Percentiles rank a stretch among this genome's conserved stretches.
These are phyloP conservation scores for Paraphysoderma sedebokerense DNA, from an alignment of 371 early-diverging fungal species.

Conservation along the genomic window DNA sequence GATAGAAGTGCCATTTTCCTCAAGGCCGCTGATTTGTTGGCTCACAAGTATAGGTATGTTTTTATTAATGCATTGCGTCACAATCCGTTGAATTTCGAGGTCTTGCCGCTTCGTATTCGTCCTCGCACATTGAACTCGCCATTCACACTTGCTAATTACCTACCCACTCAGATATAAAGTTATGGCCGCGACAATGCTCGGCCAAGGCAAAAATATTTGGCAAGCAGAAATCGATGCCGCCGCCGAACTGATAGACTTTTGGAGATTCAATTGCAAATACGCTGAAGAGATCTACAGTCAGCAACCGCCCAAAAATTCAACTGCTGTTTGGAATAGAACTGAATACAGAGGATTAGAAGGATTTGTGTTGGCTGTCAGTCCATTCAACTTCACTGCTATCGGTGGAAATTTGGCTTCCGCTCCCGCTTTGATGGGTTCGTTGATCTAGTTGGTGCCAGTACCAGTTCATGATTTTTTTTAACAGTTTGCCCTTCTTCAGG, in stretches of 20 bases:
- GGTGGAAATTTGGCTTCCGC: conserved; percentile 89
- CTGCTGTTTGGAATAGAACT: conserved; percentile 81
- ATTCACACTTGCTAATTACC: background rate
- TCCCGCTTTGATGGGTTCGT: conserved; percentile 75
- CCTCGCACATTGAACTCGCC: background rate
- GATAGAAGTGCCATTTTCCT: conserved; percentile 92
- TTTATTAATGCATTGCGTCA: too few relatives aligned
- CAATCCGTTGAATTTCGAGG: too few relatives aligned
- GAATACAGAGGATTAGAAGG: conserved; percentile 95
- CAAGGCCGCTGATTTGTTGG: conserved; percentile 88
- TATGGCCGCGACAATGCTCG: conserved; percentile 95
- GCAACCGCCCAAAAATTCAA: conserved; percentile 83
- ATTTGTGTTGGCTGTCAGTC: conserved; percentile 89
- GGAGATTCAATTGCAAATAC: conserved; percentile 89
- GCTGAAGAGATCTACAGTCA: conserved; percentile 83
- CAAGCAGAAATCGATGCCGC: conserved; percentile 97
- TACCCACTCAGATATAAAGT: conserved; percentile 44
- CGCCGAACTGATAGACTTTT: conserved; percentile 85
- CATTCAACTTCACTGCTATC: conserved; percentile 98
- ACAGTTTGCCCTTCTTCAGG: conserved; percentile 16
- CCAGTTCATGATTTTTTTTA: background rate
- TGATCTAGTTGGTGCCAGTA: background rate
- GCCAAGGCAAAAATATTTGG: conserved; percentile 97
- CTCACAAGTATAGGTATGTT: conserved; percentile 70
- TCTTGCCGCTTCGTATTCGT: too few relatives aligned